Base-by-base conservation (phyloP, 495 filamentous ascomycete genomes). In the Cercophora scortea region DNA sequence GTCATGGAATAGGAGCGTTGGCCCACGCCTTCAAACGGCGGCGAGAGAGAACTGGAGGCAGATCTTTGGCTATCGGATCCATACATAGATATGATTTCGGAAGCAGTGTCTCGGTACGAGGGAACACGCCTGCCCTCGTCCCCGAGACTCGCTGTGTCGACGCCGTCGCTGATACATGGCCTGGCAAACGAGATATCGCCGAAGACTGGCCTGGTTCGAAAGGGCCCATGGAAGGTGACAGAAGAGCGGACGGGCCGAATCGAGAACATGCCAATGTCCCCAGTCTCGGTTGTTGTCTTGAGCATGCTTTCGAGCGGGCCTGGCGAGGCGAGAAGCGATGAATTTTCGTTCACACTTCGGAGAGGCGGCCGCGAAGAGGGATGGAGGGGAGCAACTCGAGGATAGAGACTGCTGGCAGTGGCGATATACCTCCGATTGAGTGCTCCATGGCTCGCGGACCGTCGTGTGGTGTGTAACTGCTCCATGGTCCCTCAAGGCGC, bases 281-380 rank as follows among this genome's bases (percentile, higher is more conserved):
- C 85, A 1, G 80, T 79, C 64, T 88, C 85, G 0, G 84, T 88
- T 0, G 76, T 83, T 8, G 78, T 87, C 62, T 77, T 86, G 41
- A 88, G 76, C 84, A 88, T 87, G 61, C 79, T 78, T 54, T 78
- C 71, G 18, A 76, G 50, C 7, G 74, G 71, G 0, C 69, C 73
- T n/a, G 70, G 74, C 0, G 72, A 75, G 34, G 61, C 58, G 10
- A 75, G 54, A 43, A 72, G 57, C 16, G 65, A 63, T 0, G 57
- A 47, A 40, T 68, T 69, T 45, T 70, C 66, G 18, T 69, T 68
- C 9, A 68, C 58, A 42, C 59, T 67, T 38, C 67, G 64, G 11
- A 73, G 66, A 4, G 70, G 67, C 33, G 45, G 57, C 36, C 47
- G 57, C 7, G 49, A 46, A 57, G 56, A 62, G 45, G 17, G 61